These are phyloP conservation scores for Petunia secreta DNA, from an alignment of 257 asterid genomes.

Conservation along the genomic window DNA sequence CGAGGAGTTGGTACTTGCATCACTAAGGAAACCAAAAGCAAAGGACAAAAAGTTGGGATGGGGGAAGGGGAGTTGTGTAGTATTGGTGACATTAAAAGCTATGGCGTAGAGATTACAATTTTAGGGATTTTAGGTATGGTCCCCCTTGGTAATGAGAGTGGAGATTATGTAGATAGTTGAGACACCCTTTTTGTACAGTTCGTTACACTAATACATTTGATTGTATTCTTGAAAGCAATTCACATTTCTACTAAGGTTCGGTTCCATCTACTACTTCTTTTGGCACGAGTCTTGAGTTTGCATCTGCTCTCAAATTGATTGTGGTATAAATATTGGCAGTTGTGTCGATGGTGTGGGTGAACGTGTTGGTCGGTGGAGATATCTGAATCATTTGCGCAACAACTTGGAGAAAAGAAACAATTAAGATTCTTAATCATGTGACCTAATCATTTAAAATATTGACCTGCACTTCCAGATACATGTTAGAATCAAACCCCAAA, in stretches of 20 bases:
- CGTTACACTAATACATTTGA: slow-evolving; percentile 34
- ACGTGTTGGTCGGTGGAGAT: slow-evolving; percentile 1
- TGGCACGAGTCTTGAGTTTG: background rate
- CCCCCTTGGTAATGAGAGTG: slow-evolving; percentile 25
- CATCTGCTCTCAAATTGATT: background rate
- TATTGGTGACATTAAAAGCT: slow-evolving; percentile 4
- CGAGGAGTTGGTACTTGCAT: background rate
- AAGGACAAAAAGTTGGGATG: background rate
- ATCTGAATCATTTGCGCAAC: background rate
- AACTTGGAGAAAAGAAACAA: background rate
- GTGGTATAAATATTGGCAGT: background rate
- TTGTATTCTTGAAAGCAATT: background rate
- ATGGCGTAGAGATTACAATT: slow-evolving; percentile 16
- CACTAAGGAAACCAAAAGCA: background rate
- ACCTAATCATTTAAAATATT: background rate
- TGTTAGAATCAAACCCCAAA: background rate
- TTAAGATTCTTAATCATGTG: background rate
- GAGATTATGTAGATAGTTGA: slow-evolving; percentile 37
- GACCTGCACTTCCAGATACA: background rate
- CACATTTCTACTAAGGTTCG: slow-evolving; percentile 3
- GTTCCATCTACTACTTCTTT: background rate
- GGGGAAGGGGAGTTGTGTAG: background rate
- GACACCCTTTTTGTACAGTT: slow-evolving; percentile 40
- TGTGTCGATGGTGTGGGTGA: background rate
- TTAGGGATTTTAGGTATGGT: slow-evolving; percentile 27